Conservation (phyloP, 2,329 filamentous ascomycete genomes). For the Magnaporthiopsis rhizophila region DNA sequence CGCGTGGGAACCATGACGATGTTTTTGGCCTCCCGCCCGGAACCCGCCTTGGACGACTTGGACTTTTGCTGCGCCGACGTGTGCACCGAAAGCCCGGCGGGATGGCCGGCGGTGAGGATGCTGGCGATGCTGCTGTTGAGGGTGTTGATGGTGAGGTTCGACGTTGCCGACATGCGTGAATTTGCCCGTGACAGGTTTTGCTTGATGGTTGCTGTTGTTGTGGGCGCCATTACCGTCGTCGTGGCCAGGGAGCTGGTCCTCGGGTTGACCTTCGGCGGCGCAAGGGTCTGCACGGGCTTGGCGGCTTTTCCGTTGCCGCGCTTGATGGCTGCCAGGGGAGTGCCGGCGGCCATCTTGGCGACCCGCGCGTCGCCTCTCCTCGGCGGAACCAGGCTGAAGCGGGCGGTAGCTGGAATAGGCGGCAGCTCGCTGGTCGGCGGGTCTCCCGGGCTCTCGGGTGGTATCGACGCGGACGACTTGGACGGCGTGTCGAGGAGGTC, state of each 20-base stretch:
- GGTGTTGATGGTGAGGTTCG: conserved; percentile 28
- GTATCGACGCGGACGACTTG: conserved; percentile 24
- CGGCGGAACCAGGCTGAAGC: neutral
- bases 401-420: neutral
- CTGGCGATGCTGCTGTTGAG: conserved; percentile 16
- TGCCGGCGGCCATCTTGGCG: neutral
- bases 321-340: neutral
- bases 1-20: conserved; percentile 27
- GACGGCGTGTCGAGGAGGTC: conserved; percentile 24
- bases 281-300: neutral
- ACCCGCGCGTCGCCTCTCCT: neutral
- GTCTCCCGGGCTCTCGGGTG: conserved; percentile 19
- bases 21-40: conserved; percentile 29
- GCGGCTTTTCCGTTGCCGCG: neutral
- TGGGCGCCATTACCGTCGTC: neutral
- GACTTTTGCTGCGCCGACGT: conserved; percentile 20
- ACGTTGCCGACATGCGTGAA: conserved; percentile 29
- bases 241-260: conserved; percentile 23
- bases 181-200: conserved; percentile 11
- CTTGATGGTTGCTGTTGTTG: conserved; percentile 1
- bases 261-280: conserved; percentile 14
- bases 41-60: conserved; percentile 9
- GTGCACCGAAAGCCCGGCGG: neutral
- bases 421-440: conserved; percentile 8
- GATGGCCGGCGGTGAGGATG: neutral